Conservation (phyloP, 768 basidiomycete species). For the Kwoniella heveanensis region DNA sequence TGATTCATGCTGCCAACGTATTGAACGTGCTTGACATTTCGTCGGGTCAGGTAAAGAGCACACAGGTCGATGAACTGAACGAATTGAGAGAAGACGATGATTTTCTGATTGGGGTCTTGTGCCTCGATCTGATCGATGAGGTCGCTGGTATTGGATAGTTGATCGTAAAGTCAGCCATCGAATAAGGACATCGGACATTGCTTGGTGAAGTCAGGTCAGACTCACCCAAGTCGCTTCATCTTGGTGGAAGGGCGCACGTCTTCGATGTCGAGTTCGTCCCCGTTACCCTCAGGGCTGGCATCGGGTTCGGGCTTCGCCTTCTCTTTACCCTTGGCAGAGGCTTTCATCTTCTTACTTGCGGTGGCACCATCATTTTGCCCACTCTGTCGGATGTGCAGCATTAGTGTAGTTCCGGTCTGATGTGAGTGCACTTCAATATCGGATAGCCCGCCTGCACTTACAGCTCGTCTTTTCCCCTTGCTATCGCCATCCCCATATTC, state of each 20-base stretch:
- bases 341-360: slow-evolving; percentile 6
- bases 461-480: slow-evolving; percentile 34
- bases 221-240: slow-evolving; percentile 59
- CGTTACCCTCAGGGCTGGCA: slow-evolving; percentile 31
- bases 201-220: too few species aligned
- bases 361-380: background rate
- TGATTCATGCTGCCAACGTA: slow-evolving; percentile 57
- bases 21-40: slow-evolving; percentile 44
- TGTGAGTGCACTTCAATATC: too few species aligned
- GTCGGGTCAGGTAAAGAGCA: slow-evolving; percentile 65
- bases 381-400: background rate
- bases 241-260: slow-evolving; percentile 71
- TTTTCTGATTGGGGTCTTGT: slow-evolving; percentile 66
- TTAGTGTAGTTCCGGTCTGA: too few species aligned
- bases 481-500: slow-evolving; percentile 58
- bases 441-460: too few species aligned
- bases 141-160: slow-evolving; percentile 61
- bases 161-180: background rate
- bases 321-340: slow-evolving; percentile 9
- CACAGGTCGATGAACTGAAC: slow-evolving; percentile 67
- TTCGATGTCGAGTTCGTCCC: slow-evolving; percentile 55
- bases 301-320: slow-evolving; percentile 9
- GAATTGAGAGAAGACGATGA: slow-evolving; percentile 71
- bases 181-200: background rate
- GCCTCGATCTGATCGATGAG: slow-evolving; percentile 60